Evolutionary conservation across 192 early-diverging fungal genomes (phyloP), one percentile per base, ranked within the genome.

Genomic region (Thoreauomyces humboldtii): DNA sequence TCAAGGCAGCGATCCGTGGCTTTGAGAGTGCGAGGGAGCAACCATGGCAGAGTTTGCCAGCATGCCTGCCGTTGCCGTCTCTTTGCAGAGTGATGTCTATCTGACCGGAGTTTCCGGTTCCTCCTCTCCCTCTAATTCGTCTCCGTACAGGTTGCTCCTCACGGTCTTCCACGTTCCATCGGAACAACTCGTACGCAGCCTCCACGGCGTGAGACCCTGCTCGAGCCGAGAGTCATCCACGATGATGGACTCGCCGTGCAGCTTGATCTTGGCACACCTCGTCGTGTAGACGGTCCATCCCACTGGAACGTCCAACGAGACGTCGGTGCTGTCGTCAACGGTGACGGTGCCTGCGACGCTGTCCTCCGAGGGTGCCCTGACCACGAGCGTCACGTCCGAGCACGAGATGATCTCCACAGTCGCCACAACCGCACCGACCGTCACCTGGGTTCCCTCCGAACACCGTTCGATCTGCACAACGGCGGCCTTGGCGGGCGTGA

Each of bases 361-460:
- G 44, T 46, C 44, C 12, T 17, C 44, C 4, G 44, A 3, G 12
- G 44, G 25, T 41, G 38, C 38, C 11, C 38, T 9, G 38, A 41
- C 38, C 38, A 41, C 38, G n/a, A 41, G 9, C 38, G 38, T 12
- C 38, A 41, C 38, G 38, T 41, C 11, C 11, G 38, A 41, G 38
- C 38, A 59, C 7, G 21, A 27, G 24, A 59, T 59, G 24, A 59
- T 21, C 28, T 59, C 57, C 21, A 59, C 35, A 15, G 57, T 28
- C 1, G 35, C 57, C 6, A 59, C 37, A 11, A 36, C 35, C 4
- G 19, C 35, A 21, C 57, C 57, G 19, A 59, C 35, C 5, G 37
- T 41, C 9, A 59, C 35, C 2, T 42, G 34, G n/a, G 35, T 42
- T 17, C 11, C 5, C 21, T 45, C 14, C 19, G 27, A 34, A 33